These are phyloP conservation scores for Acanthamoeba healyi DNA, from an alignment of 208 protist species.

Conservation along the genomic window DNA sequence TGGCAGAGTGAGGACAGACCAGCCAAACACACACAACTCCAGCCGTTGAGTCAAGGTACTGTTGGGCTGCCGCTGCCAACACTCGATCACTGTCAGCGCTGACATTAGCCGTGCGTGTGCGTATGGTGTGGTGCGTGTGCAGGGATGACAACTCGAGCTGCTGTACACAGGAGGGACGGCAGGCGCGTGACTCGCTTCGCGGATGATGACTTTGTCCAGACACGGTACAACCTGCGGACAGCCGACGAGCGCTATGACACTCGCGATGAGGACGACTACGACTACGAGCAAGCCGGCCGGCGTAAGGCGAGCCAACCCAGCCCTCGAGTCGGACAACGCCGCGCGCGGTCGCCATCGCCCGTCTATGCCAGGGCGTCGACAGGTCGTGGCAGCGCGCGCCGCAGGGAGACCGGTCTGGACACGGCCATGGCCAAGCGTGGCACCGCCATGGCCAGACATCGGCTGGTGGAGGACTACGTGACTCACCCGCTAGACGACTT, in stretches of 20 bases:
- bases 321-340: background rate
- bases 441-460: too few species aligned
- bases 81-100: too few species aligned
- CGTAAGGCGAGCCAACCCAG: background rate
- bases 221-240: background rate
- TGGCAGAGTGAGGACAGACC: too few species aligned
- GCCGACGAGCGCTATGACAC: background rate
- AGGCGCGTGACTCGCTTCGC: background rate
- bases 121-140: too few species aligned
- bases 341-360: background rate
- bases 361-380: background rate
- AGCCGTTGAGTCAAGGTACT: too few species aligned
- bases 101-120: too few species aligned
- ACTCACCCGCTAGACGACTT: slow-evolving; percentile 1
- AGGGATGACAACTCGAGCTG: background rate
- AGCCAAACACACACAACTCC: too few species aligned
- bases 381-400: background rate
- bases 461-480: background rate
- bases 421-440: background rate
- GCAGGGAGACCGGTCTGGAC: background rate
- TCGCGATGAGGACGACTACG: background rate
- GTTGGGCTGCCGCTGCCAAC: too few species aligned
- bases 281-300: too few species aligned
- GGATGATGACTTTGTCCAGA: background rate
- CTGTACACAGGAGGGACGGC: background rate